Evolutionary conservation across 108 stramenopile genomes (phyloP), one percentile per base, ranked within the genome.

Genomic region (Cyclostephanos tholiformis): DNA sequence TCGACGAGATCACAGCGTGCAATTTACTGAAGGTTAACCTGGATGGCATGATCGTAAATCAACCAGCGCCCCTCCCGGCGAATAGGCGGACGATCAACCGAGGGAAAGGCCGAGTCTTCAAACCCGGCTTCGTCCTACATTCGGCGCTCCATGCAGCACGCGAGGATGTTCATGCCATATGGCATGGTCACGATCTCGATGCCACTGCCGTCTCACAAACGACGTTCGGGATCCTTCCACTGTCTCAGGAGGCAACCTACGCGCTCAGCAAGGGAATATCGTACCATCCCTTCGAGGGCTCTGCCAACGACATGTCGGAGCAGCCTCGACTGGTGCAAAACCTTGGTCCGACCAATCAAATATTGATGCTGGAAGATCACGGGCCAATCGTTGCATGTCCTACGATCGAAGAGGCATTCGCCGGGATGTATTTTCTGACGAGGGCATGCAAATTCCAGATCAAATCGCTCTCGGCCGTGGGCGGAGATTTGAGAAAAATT

Each of bases 181-280:
- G 80, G 80, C 80, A 81, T 60, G 76, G 75, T 6, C 80, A 81
- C 46, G 80, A 81, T 29, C 39, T 77, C n/a, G 80, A 81, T 60
- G 75, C 75, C 27, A 49, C 71, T 13, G 80, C 80, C 41, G 46
- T 81, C 11, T 71, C 71, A 14, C 80, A 81, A 32, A 81, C 80
- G 14, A 81, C 70, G 51, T 66, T 81, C 66, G 81, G 81, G 29
- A 72, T 82, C 14, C 53, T 82, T 26, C 81, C 81, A 2, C 32
- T 75, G 36, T 82, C 81, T 4, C 81, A 82, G 49, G 81, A 82
- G 23, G 76, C 81, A 61, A 73, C 75, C 39, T 82, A 75, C 52
- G 75, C 56, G n/a, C 55, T 82, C 30, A 75, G 71, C 27, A 82
- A 77, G 46, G 81, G 81, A 38, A 44, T 82, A 13, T 74, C 81